These are phyloP conservation scores for Ilyonectria sp. DNA, from an alignment of 2,329 filamentous ascomycete genomes.

Conservation along the genomic window DNA sequence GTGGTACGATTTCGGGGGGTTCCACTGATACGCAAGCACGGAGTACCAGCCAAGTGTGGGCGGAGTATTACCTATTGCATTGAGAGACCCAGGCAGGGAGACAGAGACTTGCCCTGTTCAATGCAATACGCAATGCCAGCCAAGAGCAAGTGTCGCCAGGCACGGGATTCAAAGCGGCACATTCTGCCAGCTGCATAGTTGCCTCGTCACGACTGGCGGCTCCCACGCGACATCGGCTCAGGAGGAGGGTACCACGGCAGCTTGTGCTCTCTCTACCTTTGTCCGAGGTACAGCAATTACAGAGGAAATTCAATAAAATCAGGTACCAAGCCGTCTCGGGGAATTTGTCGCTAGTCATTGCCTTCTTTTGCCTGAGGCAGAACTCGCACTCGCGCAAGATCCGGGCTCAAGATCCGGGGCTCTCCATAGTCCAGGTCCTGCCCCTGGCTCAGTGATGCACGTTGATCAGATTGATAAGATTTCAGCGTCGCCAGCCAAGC, in stretches of 20 bases:
- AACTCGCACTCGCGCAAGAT: not conserved
- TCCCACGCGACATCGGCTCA: not conserved
- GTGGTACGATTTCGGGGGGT: conserved; percentile 49
- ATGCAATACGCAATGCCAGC: not conserved
- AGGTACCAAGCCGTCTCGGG: not conserved
- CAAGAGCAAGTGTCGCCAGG: not conserved
- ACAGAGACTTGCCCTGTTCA: not conserved
- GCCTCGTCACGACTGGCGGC: not conserved
- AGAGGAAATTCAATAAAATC: not conserved
- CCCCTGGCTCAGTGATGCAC: conserved; percentile 44
- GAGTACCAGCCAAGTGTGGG: conserved; percentile 1
- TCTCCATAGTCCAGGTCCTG: conserved; percentile 16
- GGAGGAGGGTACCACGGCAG: not conserved
- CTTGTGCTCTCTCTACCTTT: not conserved
- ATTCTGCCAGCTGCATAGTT: not conserved
- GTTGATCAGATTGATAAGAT: conserved; percentile 52
- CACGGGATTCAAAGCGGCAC: not conserved
- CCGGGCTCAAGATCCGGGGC: not conserved
- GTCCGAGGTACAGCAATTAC: not conserved
- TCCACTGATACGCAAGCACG: conserved; percentile 37
- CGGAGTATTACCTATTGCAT: conserved; percentile 5
- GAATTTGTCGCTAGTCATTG: not conserved
- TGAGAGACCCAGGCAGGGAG: not conserved
- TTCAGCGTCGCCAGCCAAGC: conserved; percentile 19
- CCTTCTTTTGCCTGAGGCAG: conserved; percentile 21